Base-by-base conservation (phyloP, 768 basidiomycete species). In the Galerina sulciceps region DNA sequence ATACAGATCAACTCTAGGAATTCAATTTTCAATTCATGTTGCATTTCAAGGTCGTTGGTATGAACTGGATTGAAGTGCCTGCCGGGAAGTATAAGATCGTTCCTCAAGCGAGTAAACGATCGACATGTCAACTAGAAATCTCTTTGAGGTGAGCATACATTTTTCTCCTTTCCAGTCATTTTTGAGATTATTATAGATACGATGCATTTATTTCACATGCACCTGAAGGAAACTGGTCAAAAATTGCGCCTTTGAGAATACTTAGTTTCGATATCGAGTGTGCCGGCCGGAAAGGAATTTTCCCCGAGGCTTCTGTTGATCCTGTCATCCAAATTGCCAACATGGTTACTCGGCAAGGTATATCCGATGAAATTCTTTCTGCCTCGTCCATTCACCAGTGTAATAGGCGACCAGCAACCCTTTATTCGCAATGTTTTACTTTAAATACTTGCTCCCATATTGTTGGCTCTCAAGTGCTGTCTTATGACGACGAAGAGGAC, bases 251-350 rank as follows among this genome's bases (percentile, higher is more conserved):
- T 0, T 77, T 99, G 0, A 87, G 97, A 15, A 92, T 98, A 67
- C 81, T 99, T 31, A 96, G 94, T 67, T 99, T 99, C 67, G 97
- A 99, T 85, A 98, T 99, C 65, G 97, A 99, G 75, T 99, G 97
- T 74, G 97, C 97, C 0, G 97, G 97, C 18, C 80, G 97, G 22
- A 98, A 98, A 68, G 97, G 97, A 31, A 91, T 98, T 64, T 99
- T 99, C 69, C 97, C 97, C 0, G 97, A 99, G 68, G 82, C 97
- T 8, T 79, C 87, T 10, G 71, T 82, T 31, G 97, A 99, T 73
- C 96, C 96, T 9, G 94, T 99, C 55, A 99, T 99, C 66, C 97
- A 99, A 69, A 99, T 99, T 59, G 97, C 96, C 1, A 97, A 94
- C 72, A 99, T 99, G 97, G 96, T 99, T 10, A 98, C 96, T 36